Evolutionary conservation across 208 protist species (phyloP).

Genomic region (Porcisia deanei): DNA sequence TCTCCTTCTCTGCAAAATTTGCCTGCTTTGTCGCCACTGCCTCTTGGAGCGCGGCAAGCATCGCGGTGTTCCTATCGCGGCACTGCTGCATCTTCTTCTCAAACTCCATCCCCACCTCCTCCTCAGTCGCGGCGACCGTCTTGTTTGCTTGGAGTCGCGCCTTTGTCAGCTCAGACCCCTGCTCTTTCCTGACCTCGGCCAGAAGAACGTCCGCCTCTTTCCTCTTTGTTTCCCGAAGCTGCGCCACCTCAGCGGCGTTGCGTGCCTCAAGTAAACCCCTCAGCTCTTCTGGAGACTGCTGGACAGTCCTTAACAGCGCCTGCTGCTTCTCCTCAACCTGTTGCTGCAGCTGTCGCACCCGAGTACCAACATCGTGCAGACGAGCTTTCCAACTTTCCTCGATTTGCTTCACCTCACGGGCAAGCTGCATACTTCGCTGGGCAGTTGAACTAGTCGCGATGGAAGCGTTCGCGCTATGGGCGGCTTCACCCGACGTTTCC

Average conservation of each 20-base stretch:
- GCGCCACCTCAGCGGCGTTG: conserved; percentile 26
- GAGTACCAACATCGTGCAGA: conserved; percentile 29
- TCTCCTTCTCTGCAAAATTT: conserved; percentile 18
- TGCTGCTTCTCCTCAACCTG: conserved; percentile 28
- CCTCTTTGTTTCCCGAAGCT: conserved; percentile 23
- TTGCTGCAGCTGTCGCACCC: conserved; percentile 26
- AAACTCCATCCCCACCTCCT: conserved; percentile 8
- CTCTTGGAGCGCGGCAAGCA: conserved; percentile 23
- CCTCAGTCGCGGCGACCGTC: conserved; percentile 14
- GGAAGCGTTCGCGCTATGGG: neutral
- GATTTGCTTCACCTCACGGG: conserved; percentile 41
- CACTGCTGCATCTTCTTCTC: conserved; percentile 18
- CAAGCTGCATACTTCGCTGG: conserved; percentile 20
- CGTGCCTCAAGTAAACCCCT: conserved; percentile 24
- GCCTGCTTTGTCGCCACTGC: conserved; percentile 21
- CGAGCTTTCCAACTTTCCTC: conserved; percentile 30
- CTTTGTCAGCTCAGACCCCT: conserved; percentile 30
- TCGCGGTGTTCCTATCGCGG: conserved; percentile 10
- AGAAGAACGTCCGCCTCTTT: conserved; percentile 24
- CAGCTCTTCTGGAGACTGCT: conserved; percentile 32
- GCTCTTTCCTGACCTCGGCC: conserved; percentile 13
- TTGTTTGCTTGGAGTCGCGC: conserved; percentile 4
- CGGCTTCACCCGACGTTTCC: conserved; percentile 10
- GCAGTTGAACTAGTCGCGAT: neutral
- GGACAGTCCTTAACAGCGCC: conserved; percentile 14